Conservation (phyloP, 2,329 filamentous ascomycete genomes). For the Stagonosporopsis chrysanthemi region DNA sequence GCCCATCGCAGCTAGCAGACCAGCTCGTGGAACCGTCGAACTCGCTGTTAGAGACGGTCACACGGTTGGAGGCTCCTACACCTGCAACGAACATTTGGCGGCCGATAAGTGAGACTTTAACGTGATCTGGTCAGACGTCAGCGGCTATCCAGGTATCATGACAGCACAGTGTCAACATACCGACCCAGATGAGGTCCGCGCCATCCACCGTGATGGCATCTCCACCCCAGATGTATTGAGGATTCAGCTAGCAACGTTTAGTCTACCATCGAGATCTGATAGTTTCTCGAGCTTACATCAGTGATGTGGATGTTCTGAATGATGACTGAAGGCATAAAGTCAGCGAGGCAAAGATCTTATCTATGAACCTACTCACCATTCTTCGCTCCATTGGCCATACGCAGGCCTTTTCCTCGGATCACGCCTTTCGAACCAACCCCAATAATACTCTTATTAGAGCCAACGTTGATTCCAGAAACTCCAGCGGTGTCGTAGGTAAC, state of each 20-base stretch:
- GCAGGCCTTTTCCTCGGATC: constrained; percentile 64
- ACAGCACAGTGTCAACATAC: constrained; percentile 17
- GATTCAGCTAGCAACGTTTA: constrained; percentile 24
- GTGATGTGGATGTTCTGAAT: constrained; percentile 53
- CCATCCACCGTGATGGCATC: constrained; percentile 36
- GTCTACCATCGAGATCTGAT: not conserved
- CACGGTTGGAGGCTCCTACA: constrained; percentile 58
- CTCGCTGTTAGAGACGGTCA: constrained; percentile 66
- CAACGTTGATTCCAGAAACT: constrained; percentile 58
- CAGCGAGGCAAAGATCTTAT: not conserved
- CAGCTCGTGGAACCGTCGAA: constrained; percentile 62
- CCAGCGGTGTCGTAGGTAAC: constrained; percentile 60
- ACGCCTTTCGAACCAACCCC: constrained; percentile 60
- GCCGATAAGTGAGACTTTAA: constrained; percentile 62
- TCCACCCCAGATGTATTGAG: constrained; percentile 40
- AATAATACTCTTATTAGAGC: constrained; percentile 65
- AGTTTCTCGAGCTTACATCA: constrained; percentile 4
- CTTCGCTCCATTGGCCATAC: constrained; percentile 47
- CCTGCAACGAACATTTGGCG: constrained; percentile 67
- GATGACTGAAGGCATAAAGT: constrained; percentile 52
- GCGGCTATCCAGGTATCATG: not conserved
- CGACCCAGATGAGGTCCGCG: constrained; percentile 33
- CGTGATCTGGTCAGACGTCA: constrained; percentile 15
- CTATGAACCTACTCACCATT: constrained; percentile 43
- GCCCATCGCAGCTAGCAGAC: constrained; percentile 63